These are phyloP conservation scores for Endothia cerciana DNA, from an alignment of 2,329 filamentous ascomycete genomes.

Conservation along the genomic window DNA sequence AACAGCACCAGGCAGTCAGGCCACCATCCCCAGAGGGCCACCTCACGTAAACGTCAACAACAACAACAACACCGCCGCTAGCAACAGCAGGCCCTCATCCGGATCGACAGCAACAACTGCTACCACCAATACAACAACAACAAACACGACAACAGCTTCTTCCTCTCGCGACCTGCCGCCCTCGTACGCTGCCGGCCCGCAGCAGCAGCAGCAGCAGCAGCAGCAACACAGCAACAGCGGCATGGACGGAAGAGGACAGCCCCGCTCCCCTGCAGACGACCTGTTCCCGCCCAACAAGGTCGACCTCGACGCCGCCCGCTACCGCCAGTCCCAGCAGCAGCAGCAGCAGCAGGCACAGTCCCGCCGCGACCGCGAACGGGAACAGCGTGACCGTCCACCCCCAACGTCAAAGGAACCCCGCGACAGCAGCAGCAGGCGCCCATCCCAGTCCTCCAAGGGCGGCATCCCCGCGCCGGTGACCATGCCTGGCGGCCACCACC, in stretches of 20 bases:
- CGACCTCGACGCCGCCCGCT: conserved; percentile 28
- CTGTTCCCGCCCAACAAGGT: conserved; percentile 27
- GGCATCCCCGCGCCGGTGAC: not conserved
- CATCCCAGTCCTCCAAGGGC: not conserved
- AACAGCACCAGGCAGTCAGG: too few relatives aligned
- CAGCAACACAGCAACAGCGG: not conserved
- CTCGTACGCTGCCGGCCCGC: not conserved
- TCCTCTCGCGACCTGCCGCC: not conserved
- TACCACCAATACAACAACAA: not conserved
- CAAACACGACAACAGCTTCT: too few relatives aligned
- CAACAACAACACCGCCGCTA: not conserved
- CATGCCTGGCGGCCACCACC: conserved; percentile 3
- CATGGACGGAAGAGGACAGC: not conserved
- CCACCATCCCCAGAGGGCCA: too few relatives aligned
- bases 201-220: not conserved
- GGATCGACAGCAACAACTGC: not conserved
- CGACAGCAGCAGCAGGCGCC: not conserved
- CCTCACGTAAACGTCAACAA: not conserved
- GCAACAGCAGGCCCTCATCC: not conserved
- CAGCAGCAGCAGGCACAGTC: conserved; percentile 7
- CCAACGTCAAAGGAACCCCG: conserved; percentile 18
- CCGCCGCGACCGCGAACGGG: conserved; percentile 1
- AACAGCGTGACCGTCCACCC: not conserved
- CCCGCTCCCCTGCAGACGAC: conserved; percentile 25
- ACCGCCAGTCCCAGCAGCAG: conserved; percentile 25